Evolutionary conservation across 306 rosid genomes (phyloP).

Genomic region (Neltuma alba): DNA sequence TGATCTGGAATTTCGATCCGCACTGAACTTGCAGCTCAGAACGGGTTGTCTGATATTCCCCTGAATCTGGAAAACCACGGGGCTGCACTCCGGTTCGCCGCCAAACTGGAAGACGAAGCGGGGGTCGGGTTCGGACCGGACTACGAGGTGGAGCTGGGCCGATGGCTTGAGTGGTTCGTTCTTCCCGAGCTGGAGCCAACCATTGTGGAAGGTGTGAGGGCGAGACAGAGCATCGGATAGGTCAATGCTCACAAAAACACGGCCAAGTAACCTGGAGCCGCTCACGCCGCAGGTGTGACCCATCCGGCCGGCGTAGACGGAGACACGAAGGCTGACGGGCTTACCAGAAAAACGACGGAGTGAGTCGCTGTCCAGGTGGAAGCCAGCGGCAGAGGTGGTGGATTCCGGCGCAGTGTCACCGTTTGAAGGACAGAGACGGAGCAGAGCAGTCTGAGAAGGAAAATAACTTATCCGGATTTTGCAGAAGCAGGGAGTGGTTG

Average conservation of each 20-base stretch:
- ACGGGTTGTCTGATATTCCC: constrained; percentile 87
- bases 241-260: constrained; percentile 49
- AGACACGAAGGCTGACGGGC: constrained; percentile 51
- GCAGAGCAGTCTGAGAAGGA: constrained; percentile 68
- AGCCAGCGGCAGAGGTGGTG: constrained; percentile 55
- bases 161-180: constrained; percentile 44
- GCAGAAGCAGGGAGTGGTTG: constrained; percentile 89
- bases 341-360: constrained; percentile 59
- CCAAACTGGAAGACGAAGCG: constrained; percentile 89
- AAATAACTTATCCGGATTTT: constrained; percentile 52
- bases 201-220: constrained; percentile 54
- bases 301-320: constrained; percentile 77
- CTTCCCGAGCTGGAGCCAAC: constrained; percentile 73
- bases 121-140: constrained; percentile 86
- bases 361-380: constrained; percentile 60
- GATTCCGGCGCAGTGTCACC: constrained; percentile 50
- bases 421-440: constrained; percentile 53
- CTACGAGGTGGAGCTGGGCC: constrained; percentile 58
- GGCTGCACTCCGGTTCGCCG: constrained; percentile 96
- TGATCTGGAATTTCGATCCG: constrained; percentile 80
- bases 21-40: constrained; percentile 91
- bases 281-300: constrained; percentile 61
- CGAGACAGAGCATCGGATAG: constrained; percentile 34
- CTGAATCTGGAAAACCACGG: constrained; percentile 87
- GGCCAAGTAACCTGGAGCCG: constrained; percentile 70